Evolutionary conservation across 2,329 filamentous ascomycete genomes (phyloP), one percentile per base, ranked within the genome.

Genomic region (Dactylellina leptospora): DNA sequence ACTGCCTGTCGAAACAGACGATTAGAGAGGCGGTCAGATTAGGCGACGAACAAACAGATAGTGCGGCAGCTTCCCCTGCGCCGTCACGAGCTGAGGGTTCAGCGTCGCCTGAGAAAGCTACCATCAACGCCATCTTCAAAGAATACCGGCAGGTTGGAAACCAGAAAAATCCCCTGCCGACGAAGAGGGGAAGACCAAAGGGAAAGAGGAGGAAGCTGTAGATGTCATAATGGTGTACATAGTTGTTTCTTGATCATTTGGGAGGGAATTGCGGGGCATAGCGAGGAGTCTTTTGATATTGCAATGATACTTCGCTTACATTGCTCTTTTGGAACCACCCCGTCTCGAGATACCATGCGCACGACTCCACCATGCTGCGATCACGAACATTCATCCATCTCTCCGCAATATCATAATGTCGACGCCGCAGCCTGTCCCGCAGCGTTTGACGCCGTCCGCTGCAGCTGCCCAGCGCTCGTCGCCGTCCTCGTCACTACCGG

Each of bases 1-100:
- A 90, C 6, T 99, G 95, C 79, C 84, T 99, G 1, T 97, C 93
- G 0, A 85, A 88, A 61, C 87, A 90, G 77, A 91, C 92, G 0
- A 97, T 99, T 76, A 89, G 89, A 47, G 91, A 97, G 76, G 89
- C 87, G 0, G 88, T 95, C 0, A 88, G 91, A 64, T 84, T 84
- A 23, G 66, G 66, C 8, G 66, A 63, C 20, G 58, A 45, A 10
- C 58, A 56, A 13, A 42, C n/a, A 9, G 48, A 48, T 1, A 50
- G 11, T 30, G 25, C 38, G 20, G 20, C 36, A 23, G 30, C 9
- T 4, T 38, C 33, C 11, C 18, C 36, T 11, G 23, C 42, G 8
- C 45, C 38, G 10, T 25, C 27, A 20, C 28, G 38, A n/a, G 3
- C 28, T 23, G 30, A 50, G 10, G 9, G 10, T 5, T 28, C 36